Percentiles rank a stretch among this genome's conserved stretches.
Conservation (phyloP, 305 asterid species). For the Andrographis paniculata region DNA sequence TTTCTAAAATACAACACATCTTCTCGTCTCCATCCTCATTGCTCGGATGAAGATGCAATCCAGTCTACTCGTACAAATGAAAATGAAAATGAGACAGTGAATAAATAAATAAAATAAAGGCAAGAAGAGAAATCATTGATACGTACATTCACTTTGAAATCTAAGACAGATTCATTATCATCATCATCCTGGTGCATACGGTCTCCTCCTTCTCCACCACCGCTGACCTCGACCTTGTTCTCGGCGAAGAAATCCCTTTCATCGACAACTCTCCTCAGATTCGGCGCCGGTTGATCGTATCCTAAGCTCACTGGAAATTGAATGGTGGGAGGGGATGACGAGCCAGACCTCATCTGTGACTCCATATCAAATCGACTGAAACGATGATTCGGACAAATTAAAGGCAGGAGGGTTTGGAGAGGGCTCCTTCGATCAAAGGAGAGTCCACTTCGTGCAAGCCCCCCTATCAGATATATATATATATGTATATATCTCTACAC, state of each 20-base stretch:
- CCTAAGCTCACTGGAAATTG: conserved; percentile 58
- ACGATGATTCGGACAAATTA: too few species aligned
- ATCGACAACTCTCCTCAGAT: conserved; percentile 26
- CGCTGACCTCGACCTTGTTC: conserved; percentile 20
- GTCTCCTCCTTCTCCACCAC: conserved; percentile 6
- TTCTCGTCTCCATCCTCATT: conserved; percentile 53
- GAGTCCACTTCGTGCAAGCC: conserved; percentile 81
- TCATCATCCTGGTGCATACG: conserved; percentile 8
- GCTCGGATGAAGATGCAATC: conserved; percentile 68
- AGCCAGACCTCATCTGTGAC: neutral
- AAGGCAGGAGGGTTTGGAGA: too few species aligned
- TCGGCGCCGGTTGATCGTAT: conserved; percentile 21
- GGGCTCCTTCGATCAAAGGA: conserved; percentile 73
- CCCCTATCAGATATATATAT: too few species aligned
- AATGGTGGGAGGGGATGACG: conserved; percentile 29
- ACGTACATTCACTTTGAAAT: conserved; percentile 71
- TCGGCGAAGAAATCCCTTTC: conserved; percentile 78
- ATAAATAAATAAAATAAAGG: conserved; percentile 1
- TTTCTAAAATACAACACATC: conserved; percentile 38
- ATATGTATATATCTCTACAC: too few species aligned
- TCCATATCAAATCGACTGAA: conserved; percentile 19
- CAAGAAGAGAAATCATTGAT: neutral
- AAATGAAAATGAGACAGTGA: too few species aligned
- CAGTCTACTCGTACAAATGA: conserved; percentile 75
- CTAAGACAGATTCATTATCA: conserved; percentile 29